A percentile compares a stretch with the other conserved stretches of the same genome.
These are phyloP conservation scores for Licmophora abbreviata DNA, from an alignment of 108 stramenopile genomes.

Conservation along the genomic window DNA sequence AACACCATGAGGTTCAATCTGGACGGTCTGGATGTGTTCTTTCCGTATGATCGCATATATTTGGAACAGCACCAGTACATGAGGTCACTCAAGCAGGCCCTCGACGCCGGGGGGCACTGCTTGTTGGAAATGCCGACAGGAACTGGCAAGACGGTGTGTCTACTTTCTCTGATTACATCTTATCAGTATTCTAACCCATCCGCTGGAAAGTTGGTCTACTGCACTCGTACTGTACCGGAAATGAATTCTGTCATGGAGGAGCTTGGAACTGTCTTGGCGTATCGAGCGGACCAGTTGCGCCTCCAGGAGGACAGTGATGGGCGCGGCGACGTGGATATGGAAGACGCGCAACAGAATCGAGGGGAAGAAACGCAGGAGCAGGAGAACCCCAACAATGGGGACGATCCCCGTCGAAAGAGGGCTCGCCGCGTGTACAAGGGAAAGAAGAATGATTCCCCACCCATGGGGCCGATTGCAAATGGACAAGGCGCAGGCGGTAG, in stretches of 20 bases:
- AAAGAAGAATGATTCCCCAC: constrained; percentile 14
- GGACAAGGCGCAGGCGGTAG: constrained; percentile 65
- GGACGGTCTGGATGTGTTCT: constrained; percentile 97
- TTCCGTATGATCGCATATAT: constrained; percentile 96
- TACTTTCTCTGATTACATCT: constrained; percentile 93
- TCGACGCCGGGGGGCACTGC: constrained; percentile 96
- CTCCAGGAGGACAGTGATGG: constrained; percentile 22
- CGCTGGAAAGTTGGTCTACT: constrained; percentile 96
- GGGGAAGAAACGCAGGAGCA: constrained; percentile 37
- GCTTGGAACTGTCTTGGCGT: constrained; percentile 85
- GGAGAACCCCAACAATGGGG: no score
- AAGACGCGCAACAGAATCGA: constrained; percentile 10
- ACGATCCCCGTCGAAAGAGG: constrained; percentile 11
- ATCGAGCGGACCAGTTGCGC: constrained; percentile 74
- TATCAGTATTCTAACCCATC: constrained; percentile 92
- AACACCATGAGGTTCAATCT: constrained; percentile 85
- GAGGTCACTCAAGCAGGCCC: constrained; percentile 93
- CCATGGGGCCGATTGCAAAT: constrained; percentile 64
- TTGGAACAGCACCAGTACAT: constrained; percentile 99
- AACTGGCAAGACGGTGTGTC: constrained; percentile 74
- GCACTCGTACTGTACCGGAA: constrained; percentile 99
- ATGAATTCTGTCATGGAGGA: constrained; percentile 99
- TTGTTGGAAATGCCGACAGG: constrained; percentile 98
- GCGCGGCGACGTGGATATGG: constrained; percentile 6
- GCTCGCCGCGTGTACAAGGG: constrained; percentile 21